Percentiles rank a stretch among this genome's conserved stretches.
Evolutionary conservation across 2,329 filamentous ascomycete genomes (phyloP).

Genomic region (Biscogniauxia mediterranea): DNA sequence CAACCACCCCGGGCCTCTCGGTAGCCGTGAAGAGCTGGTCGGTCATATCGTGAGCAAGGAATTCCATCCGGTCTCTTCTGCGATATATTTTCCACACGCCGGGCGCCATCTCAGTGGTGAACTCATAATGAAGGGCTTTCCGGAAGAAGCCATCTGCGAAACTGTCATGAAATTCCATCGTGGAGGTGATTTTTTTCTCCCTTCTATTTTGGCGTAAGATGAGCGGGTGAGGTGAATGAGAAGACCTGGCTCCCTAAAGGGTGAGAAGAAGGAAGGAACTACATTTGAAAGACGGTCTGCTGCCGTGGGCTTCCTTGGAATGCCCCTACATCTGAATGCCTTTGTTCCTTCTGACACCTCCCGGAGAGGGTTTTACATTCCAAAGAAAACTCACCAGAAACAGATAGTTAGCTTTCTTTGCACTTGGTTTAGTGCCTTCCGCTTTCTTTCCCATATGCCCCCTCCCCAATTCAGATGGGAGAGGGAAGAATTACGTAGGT

Average conservation of each 20-base stretch:
- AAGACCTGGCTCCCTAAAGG: neutral
- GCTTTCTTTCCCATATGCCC: neutral
- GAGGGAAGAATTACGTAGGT: no score
- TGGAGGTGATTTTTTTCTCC: neutral
- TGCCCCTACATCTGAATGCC: constrained; percentile 21
- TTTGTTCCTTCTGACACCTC: constrained; percentile 21
- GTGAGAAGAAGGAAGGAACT: constrained; percentile 2
- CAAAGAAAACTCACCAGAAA: constrained; percentile 21
- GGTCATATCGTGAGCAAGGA: constrained; percentile 31
- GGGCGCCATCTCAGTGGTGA: constrained; percentile 26
- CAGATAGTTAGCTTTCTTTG: constrained; percentile 7
- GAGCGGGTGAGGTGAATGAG: neutral
- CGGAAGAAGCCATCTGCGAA: constrained; percentile 9
- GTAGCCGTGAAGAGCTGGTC: constrained; percentile 13
- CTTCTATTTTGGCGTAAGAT: neutral
- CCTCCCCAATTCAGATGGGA: neutral
- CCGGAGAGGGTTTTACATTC: constrained; percentile 19
- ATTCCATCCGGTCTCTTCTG: constrained; percentile 26
- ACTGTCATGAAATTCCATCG: constrained; percentile 13
- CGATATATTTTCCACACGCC: constrained; percentile 29
- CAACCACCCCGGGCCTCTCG: constrained; percentile 4
- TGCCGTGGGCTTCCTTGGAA: constrained; percentile 13
- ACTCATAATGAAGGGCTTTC: constrained; percentile 25
- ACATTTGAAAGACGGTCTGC: constrained; percentile 9
- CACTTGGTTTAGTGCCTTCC: neutral